Percentiles rank a stretch among this genome's conserved stretches.
Evolutionary conservation across 495 filamentous ascomycete genomes (phyloP).

Genomic region (Hyaloscypha hepaticicola): DNA sequence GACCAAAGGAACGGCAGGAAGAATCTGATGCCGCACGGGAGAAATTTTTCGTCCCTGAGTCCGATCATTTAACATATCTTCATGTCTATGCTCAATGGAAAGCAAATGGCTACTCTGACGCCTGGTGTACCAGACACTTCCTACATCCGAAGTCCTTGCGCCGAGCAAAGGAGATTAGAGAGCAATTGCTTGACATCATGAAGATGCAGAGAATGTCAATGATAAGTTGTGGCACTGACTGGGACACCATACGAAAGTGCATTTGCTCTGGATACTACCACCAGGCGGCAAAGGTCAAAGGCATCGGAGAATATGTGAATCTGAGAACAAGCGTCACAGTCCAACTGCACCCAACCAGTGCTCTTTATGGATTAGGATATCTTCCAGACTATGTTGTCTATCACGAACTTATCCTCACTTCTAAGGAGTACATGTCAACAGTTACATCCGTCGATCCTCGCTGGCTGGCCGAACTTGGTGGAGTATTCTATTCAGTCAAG

Average conservation of each 20-base stretch:
- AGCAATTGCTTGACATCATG: slow-evolving; percentile 95
- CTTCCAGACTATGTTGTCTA: slow-evolving; percentile 97
- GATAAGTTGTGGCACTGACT: slow-evolving; percentile 89
- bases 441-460: slow-evolving; percentile 96
- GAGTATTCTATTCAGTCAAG: slow-evolving; percentile 98
- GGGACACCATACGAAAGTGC: slow-evolving; percentile 93
- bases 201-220: slow-evolving; percentile 87
- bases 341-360: slow-evolving; percentile 89
- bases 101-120: slow-evolving; percentile 82
- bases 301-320: slow-evolving; percentile 96
- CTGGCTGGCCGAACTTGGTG: slow-evolving; percentile 96
- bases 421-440: slow-evolving; percentile 97
- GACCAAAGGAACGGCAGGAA: slow-evolving; percentile 94
- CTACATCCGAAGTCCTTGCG: slow-evolving; percentile 89
- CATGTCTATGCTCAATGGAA: slow-evolving; percentile 98
- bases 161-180: slow-evolving; percentile 86
- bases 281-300: slow-evolving; percentile 96
- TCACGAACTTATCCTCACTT: slow-evolving; percentile 95
- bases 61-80: slow-evolving; percentile 92
- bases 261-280: slow-evolving; percentile 98
- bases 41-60: slow-evolving; percentile 98
- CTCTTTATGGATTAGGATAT: slow-evolving; percentile 88
- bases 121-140: slow-evolving; percentile 92
- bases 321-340: slow-evolving; percentile 91
- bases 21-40: slow-evolving; percentile 96